Evolutionary conservation across 768 basidiomycete species (phyloP).

Genomic region (Amylocystis lapponica): DNA sequence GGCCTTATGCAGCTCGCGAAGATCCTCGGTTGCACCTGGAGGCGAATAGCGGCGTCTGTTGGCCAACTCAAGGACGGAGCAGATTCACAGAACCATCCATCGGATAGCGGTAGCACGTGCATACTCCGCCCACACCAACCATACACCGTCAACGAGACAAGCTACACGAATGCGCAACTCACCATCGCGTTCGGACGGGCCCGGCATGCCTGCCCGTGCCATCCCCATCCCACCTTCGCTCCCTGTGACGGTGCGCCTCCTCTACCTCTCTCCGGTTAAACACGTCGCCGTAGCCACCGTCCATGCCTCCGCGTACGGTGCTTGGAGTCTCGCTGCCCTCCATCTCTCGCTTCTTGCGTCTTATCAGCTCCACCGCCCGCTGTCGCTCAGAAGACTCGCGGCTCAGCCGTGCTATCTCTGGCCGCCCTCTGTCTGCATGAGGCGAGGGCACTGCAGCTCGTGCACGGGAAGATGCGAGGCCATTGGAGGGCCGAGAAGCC

Average conservation of each 20-base stretch:
- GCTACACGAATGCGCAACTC: not conserved
- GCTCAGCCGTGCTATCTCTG: constrained; percentile 51
- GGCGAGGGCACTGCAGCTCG: constrained; percentile 6
- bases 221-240: constrained; percentile 27
- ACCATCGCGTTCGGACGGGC: not conserved
- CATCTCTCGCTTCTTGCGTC: constrained; percentile 58
- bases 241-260: constrained; percentile 54
- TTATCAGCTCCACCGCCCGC: constrained; percentile 67
- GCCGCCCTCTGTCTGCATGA: constrained; percentile 20
- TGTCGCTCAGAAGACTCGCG: constrained; percentile 74
- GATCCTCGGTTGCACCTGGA: too few relatives aligned
- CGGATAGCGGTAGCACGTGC: too few relatives aligned
- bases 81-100: too few relatives aligned
- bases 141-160: too few relatives aligned
- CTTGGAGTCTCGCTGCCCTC: constrained; percentile 66
- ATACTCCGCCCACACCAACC: too few relatives aligned
- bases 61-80: too few relatives aligned
- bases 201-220: not conserved
- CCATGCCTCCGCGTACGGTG: constrained; percentile 48
- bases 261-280: constrained; percentile 69
- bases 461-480: not conserved
- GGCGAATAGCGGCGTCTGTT: too few relatives aligned
- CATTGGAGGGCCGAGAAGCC: constrained; percentile 29
- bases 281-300: constrained; percentile 57
- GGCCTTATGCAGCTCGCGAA: too few relatives aligned